A percentile compares a stretch with the other conserved stretches of the same genome.
phyloP scores from a whole-genome alignment of 345 rosid species.

The Acer campestre region DNA sequence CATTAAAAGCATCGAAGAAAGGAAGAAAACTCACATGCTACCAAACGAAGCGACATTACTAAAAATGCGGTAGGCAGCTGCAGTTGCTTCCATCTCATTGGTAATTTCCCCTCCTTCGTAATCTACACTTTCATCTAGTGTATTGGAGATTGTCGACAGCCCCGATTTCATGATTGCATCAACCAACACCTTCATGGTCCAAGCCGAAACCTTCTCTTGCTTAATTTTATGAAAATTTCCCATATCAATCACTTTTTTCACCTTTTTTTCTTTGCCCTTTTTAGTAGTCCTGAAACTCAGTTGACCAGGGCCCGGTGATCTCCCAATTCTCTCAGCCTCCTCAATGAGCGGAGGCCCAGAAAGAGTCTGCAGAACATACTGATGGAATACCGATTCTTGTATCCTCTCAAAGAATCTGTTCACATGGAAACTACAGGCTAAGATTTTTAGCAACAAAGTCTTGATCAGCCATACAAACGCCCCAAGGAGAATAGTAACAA shows the following conservation, averaged over 20 bases:
- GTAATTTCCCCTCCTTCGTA: slow-evolving; percentile 61
- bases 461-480: slow-evolving; percentile 70
- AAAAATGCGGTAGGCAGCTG: slow-evolving; percentile 70
- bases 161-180: slow-evolving; percentile 72
- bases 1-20: background rate
- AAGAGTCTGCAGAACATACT: slow-evolving; percentile 73
- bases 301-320: slow-evolving; percentile 46
- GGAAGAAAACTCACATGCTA: slow-evolving; percentile 44
- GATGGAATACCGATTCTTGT: slow-evolving; percentile 86
- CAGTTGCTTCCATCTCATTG: slow-evolving; percentile 78
- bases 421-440: slow-evolving; percentile 86
- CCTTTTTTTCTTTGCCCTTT: slow-evolving; percentile 46
- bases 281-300: slow-evolving; percentile 56
- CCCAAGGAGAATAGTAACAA: slow-evolving; percentile 58
- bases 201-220: slow-evolving; percentile 83
- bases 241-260: slow-evolving; percentile 72
- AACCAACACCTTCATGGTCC: slow-evolving; percentile 87
- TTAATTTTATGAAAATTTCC: slow-evolving; percentile 72
- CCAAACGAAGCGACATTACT: slow-evolving; percentile 50
- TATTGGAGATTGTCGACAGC: slow-evolving; percentile 66
- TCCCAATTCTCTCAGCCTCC: slow-evolving; percentile 56
- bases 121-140: slow-evolving; percentile 54
- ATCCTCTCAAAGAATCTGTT: slow-evolving; percentile 82
- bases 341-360: slow-evolving; percentile 81
- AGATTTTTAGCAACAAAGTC: slow-evolving; percentile 66